Percentiles rank a stretch among this genome's conserved stretches.
Evolutionary conservation across 805 yeast species (phyloP).

Genomic region (Candida khao-thaluensis): DNA sequence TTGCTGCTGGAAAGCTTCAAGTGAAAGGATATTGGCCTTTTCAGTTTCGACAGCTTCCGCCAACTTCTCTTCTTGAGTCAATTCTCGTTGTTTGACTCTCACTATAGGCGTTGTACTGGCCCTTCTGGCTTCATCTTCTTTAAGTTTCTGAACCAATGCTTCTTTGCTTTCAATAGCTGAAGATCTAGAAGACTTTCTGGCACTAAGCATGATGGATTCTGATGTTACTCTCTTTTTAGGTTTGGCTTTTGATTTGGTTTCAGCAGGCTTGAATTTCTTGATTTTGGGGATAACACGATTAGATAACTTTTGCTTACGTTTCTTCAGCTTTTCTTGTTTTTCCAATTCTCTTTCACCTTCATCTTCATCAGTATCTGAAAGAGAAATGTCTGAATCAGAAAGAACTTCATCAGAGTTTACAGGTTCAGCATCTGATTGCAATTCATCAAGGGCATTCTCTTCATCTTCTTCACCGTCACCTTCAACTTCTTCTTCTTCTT

Average conservation of each 20-base stretch:
- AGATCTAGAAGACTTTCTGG: constrained; percentile 70
- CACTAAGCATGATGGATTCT: constrained; percentile 49
- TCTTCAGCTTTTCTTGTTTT: constrained; percentile 39
- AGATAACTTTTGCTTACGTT: constrained; percentile 25
- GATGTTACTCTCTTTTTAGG: constrained; percentile 38
- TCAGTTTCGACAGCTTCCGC: constrained; percentile 90
- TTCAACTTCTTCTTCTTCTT: constrained; percentile 22
- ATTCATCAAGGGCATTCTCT: constrained; percentile 15
- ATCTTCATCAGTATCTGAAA: constrained; percentile 58
- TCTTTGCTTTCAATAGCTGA: constrained; percentile 76
- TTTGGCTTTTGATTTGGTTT: constrained; percentile 22
- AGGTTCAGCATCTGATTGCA: constrained; percentile 15
- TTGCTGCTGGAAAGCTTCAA: constrained; percentile 77
- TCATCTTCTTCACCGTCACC: constrained; percentile 20
- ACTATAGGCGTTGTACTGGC: constrained; percentile 45
- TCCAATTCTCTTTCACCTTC: constrained; percentile 67
- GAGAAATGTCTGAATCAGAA: constrained; percentile 53
- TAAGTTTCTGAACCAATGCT: constrained; percentile 70
- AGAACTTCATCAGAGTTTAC: constrained; percentile 49
- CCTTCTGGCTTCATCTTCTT: constrained; percentile 63
- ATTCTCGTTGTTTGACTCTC: constrained; percentile 43
- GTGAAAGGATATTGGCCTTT: constrained; percentile 65
- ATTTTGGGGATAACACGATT: constrained; percentile 28
- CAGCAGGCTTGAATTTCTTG: constrained; percentile 28
- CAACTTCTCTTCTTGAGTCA: constrained; percentile 70